Evolutionary conservation across 257 asterid species (phyloP).

Genomic region (Lavandula angustifolia): DNA sequence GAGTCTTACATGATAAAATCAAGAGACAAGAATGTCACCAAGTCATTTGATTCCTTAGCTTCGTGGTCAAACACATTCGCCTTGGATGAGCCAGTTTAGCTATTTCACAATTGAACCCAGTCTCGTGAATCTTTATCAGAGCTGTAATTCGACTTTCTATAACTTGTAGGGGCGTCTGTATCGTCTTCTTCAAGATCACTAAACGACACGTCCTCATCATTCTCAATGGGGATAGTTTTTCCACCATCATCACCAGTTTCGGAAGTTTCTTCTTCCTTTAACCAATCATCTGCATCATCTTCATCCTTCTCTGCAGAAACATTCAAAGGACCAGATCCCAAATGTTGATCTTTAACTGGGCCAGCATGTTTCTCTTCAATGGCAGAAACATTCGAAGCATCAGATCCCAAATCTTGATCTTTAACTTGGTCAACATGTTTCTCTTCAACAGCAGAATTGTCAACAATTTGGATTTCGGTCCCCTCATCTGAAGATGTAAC

Average conservation of each 20-base stretch:
- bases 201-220: constrained; percentile 93
- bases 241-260: constrained; percentile 47
- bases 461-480: constrained; percentile 42
- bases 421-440: constrained; percentile 32
- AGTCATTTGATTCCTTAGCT: constrained; percentile 63
- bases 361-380: constrained; percentile 36
- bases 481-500: constrained; percentile 44
- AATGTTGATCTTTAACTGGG: constrained; percentile 36
- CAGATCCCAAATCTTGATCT: constrained; percentile 37
- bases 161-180: constrained; percentile 50
- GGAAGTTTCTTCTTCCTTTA: constrained; percentile 80
- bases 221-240: constrained; percentile 52
- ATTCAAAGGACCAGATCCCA: constrained; percentile 33
- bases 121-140: constrained; percentile 79
- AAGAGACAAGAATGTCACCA: constrained; percentile 61
- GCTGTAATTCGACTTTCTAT: constrained; percentile 50
- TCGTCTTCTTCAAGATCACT: constrained; percentile 99
- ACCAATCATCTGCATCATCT: constrained; percentile 92
- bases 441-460: constrained; percentile 38
- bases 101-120: constrained; percentile 77
- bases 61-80: constrained; percentile 30
- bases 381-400: constrained; percentile 30
- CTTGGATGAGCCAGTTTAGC: constrained; percentile 39
- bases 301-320: constrained; percentile 51
- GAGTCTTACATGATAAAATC: constrained; percentile 30